Conservation (phyloP, 176 grass and related monocot genomes). For the sorghum (Sorghum bicolor) region Sorghum_bicolor_NCBIv3 NC_012875.2:59464501-59465000, state of each 20-base stretch:
- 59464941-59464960: not conserved
- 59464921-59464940: slow-evolving; percentile 3
- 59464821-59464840: not conserved
- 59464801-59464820: not conserved
- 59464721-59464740: not conserved
- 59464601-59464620: not conserved
- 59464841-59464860: not conserved
- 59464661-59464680: not conserved
- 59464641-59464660: not conserved
- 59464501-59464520: slow-evolving; percentile 12
- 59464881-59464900: not conserved
- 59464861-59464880: not conserved
- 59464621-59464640: not conserved
- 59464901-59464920: not conserved
- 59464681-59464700: not conserved
- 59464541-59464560: not conserved
- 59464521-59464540: not conserved
- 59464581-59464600: not conserved
- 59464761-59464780: not conserved
- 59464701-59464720: not conserved
- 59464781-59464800: not conserved
- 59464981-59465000: slow-evolving; percentile 91
- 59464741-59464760: not conserved
- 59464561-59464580: not conserved
- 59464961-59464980: slow-evolving; percentile 69